phyloP scores from a whole-genome alignment of 1,284 basidiomycete genomes.

The Moniliella sp. region DNA sequence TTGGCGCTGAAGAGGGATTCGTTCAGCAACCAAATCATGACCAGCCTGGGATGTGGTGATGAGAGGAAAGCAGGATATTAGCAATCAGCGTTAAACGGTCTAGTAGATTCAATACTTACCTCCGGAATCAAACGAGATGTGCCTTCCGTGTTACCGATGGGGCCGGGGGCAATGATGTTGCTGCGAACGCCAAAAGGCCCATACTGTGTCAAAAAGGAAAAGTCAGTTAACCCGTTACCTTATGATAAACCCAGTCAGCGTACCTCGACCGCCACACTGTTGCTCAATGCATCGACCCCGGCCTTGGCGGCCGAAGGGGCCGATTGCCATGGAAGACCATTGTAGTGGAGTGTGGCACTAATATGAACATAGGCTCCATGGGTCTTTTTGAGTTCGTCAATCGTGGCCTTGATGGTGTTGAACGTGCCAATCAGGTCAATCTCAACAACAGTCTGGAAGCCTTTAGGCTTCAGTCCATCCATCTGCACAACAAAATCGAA shows the following conservation, averaged over 20 bases:
- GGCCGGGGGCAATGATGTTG: conserved; percentile 71
- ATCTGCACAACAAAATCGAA: conserved; percentile 49
- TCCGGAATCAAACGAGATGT: conserved; percentile 50
- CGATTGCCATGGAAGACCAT: conserved; percentile 67
- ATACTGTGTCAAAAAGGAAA: conserved; percentile 1
- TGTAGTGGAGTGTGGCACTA: conserved; percentile 71
- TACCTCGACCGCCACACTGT: conserved; percentile 72
- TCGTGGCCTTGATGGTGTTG: conserved; percentile 77
- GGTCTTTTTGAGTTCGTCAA: conserved; percentile 2
- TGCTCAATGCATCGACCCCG: conserved; percentile 64
- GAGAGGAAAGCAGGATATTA: too few relatives aligned
- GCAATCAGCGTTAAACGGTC: too few relatives aligned
- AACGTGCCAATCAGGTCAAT: conserved; percentile 82
- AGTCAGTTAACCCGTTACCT: not conserved
- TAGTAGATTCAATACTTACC: too few relatives aligned
- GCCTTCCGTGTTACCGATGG: conserved; percentile 66
- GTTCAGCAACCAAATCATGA: conserved; percentile 15
- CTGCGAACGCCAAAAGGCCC: conserved; percentile 54
- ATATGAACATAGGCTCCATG: conserved; percentile 69
- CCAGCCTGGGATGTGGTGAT: too few relatives aligned
- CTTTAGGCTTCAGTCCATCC: conserved; percentile 57
- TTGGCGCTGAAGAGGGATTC: conserved; percentile 23
- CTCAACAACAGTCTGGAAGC: conserved; percentile 74
- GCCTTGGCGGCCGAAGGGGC: conserved; percentile 90
- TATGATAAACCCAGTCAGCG: conserved; percentile 43